A percentile compares a stretch with the other conserved stretches of the same genome.
These are phyloP conservation scores for Naganishia onofrii DNA, from an alignment of 768 basidiomycete species.

Conservation along the genomic window DNA sequence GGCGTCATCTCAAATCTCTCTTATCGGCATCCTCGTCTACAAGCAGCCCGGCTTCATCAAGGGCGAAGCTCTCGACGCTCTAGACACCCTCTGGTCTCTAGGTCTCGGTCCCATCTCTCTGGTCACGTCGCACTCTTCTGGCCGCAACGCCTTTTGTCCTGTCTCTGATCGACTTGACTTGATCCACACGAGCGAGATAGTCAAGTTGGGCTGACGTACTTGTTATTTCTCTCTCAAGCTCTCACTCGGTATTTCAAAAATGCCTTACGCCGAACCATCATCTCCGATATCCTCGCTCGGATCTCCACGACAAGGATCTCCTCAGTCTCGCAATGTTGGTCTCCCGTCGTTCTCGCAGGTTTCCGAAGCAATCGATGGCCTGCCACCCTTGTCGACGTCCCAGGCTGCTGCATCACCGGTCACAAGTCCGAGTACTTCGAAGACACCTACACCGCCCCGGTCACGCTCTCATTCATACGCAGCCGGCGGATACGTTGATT, in stretches of 20 bases:
- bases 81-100: neutral
- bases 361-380: conserved; percentile 35
- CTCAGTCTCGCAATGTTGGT: conserved; percentile 30
- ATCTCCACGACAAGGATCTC: conserved; percentile 29
- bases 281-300: conserved; percentile 40
- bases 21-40: neutral
- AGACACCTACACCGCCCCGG: conserved; percentile 10
- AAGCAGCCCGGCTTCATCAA: neutral
- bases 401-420: conserved; percentile 35
- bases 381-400: conserved; percentile 24
- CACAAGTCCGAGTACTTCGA: neutral
- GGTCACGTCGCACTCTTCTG: neutral
- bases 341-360: conserved; percentile 34
- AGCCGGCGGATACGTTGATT: conserved; percentile 3
- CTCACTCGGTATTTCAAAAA: conserved; percentile 24
- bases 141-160: neutral
- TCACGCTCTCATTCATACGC: conserved; percentile 2
- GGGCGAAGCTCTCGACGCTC: neutral
- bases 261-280: conserved; percentile 50
- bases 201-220: neutral
- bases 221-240: neutral
- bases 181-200: neutral
- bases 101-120: neutral
- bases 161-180: neutral
- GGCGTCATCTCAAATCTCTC: neutral